phyloP scores from a whole-genome alignment of 352 stramenopile species.

The Globisporangium parvum region DNA sequence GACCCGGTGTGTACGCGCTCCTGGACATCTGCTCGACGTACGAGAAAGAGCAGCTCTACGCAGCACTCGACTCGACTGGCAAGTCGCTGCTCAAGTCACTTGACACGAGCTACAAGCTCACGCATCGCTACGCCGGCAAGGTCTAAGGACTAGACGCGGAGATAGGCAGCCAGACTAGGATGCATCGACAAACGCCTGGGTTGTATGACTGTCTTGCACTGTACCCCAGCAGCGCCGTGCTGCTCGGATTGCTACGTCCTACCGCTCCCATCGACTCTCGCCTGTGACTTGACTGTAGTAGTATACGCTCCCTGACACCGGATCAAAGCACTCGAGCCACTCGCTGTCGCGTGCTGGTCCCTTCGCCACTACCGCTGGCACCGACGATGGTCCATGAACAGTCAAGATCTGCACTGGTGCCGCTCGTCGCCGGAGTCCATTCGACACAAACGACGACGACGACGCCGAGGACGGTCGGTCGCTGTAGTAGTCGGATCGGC shows the following conservation, averaged over 20 bases:
- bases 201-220: not conserved
- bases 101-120: conserved; percentile 84
- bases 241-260: not conserved
- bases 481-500: conserved; percentile 18
- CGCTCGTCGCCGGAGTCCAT: conserved; percentile 21
- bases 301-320: conserved; percentile 42
- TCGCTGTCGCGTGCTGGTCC: conserved; percentile 4
- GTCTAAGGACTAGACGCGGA: conserved; percentile 31
- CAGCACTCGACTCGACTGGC: conserved; percentile 68
- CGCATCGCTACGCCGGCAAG: conserved; percentile 81
- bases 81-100: conserved; percentile 84
- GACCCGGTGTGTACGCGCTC: conserved; percentile 68
- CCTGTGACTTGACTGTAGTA: conserved; percentile 73
- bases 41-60: conserved; percentile 85
- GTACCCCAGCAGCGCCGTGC: not conserved
- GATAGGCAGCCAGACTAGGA: not conserved
- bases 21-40: conserved; percentile 80
- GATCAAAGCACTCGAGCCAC: conserved; percentile 65
- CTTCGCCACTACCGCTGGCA: not conserved
- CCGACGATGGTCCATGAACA: conserved; percentile 4
- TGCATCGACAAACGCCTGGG: not conserved
- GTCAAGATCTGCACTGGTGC: conserved; percentile 6
- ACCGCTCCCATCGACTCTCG: conserved; percentile 59
- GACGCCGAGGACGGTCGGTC: conserved; percentile 21
- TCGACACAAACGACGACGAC: conserved; percentile 9